phyloP scores from a whole-genome alignment of 805 yeast species.

The Kluyveromyces siamensis region DNA sequence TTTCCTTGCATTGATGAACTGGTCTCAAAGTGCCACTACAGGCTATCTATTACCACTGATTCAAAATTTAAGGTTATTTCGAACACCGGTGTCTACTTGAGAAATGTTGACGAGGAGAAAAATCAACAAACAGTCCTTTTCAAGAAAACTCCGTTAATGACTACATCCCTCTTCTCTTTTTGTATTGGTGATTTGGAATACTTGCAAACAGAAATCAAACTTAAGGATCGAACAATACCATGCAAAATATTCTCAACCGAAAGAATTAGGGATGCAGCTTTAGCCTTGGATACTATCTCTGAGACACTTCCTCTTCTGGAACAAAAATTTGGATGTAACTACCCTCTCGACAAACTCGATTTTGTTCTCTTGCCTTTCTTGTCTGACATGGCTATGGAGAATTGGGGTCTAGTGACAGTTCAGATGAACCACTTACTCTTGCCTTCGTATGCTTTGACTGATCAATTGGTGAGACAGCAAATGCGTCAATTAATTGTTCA shows the following conservation, averaged over 20 bases:
- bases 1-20: constrained; percentile 69
- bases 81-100: constrained; percentile 33
- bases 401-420: constrained; percentile 60
- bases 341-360: constrained; percentile 59
- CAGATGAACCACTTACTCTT: constrained; percentile 42
- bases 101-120: constrained; percentile 11
- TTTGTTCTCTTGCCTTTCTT: constrained; percentile 61
- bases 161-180: constrained; percentile 59
- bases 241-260: constrained; percentile 46
- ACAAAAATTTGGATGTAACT: constrained; percentile 34
- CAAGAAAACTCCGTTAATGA: constrained; percentile 46
- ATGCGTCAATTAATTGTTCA: constrained; percentile 55
- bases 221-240: constrained; percentile 31
- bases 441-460: constrained; percentile 26
- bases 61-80: constrained; percentile 42
- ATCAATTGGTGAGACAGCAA: constrained; percentile 22
- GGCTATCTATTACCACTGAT: constrained; percentile 39
- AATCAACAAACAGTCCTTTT: constrained; percentile 34
- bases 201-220: constrained; percentile 30
- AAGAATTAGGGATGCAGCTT: constrained; percentile 37
- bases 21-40: constrained; percentile 41
- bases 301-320: constrained; percentile 42
- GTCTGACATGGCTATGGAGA: constrained; percentile 75
- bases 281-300: constrained; percentile 41
- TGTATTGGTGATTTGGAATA: constrained; percentile 59